Evolutionary conservation across 2,329 filamentous ascomycete species (phyloP).

Genomic region (Alternaria burnsii): DNA sequence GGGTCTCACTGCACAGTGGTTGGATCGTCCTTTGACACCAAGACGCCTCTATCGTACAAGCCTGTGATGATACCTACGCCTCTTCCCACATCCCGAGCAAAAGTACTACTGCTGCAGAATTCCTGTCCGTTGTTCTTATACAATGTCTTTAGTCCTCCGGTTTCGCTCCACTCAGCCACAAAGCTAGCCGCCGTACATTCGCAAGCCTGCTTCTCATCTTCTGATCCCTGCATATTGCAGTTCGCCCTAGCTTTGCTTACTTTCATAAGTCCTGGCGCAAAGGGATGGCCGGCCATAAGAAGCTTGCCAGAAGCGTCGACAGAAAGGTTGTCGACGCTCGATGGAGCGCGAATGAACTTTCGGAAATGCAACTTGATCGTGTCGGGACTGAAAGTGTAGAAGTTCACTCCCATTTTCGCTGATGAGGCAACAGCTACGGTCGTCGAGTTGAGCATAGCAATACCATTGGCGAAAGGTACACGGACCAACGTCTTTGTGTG

Average conservation of each 20-base stretch:
- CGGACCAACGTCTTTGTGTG: constrained; percentile 36
- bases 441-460: constrained; percentile 48
- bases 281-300: constrained; percentile 54
- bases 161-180: constrained; percentile 52
- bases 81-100: constrained; percentile 49
- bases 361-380: constrained; percentile 21
- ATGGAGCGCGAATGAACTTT: constrained; percentile 35
- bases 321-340: constrained; percentile 53
- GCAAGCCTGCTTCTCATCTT: constrained; percentile 34
- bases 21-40: constrained; percentile 46
- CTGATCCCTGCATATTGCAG: constrained; percentile 25
- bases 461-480: constrained; percentile 55
- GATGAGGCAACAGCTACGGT: constrained; percentile 53
- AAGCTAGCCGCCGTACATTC: constrained; percentile 45
- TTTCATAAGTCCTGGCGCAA: constrained; percentile 41
- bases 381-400: constrained; percentile 40
- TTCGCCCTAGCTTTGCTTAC: constrained; percentile 31
- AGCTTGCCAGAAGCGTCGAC: constrained; percentile 50
- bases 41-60: constrained; percentile 53
- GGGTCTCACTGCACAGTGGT: not conserved
- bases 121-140: constrained; percentile 45
- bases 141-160: constrained; percentile 45
- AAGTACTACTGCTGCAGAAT: constrained; percentile 49
- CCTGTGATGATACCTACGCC: constrained; percentile 50
- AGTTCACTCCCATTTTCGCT: constrained; percentile 42